Conservation (phyloP, 2,329 filamentous ascomycete genomes). For the Claviceps sp. region DNA sequence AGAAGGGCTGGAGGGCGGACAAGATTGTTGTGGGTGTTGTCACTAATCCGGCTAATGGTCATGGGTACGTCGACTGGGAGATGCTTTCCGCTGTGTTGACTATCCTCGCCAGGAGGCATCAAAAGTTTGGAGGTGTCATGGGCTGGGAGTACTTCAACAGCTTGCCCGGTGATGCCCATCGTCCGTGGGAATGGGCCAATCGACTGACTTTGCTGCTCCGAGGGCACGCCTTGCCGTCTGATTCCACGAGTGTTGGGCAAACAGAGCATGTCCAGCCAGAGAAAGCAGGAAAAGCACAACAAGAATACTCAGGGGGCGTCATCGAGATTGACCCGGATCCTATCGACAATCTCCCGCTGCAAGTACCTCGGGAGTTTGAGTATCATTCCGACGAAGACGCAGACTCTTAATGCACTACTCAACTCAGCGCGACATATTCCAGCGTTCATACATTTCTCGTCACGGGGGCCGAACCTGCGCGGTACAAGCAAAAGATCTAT, state of each 20-base stretch:
- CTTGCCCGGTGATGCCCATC: constrained; percentile 44
- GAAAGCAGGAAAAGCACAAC: no score
- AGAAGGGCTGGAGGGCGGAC: constrained; percentile 55
- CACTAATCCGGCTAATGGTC: constrained; percentile 63
- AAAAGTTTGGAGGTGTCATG: constrained; percentile 74
- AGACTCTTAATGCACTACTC: background rate
- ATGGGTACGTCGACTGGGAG: constrained; percentile 35
- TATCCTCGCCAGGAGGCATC: constrained; percentile 36
- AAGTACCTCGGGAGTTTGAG: constrained; percentile 12
- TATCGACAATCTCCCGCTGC: constrained; percentile 1
- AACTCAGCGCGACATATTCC: background rate
- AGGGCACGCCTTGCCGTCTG: constrained; percentile 12
- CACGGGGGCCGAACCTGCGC: background rate
- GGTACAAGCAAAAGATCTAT: constrained; percentile 4
- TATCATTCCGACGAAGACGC: constrained; percentile 12
- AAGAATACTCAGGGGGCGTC: background rate
- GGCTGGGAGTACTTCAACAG: constrained; percentile 95
- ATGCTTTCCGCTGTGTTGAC: constrained; percentile 31
- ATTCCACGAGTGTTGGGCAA: background rate
- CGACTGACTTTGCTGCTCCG: constrained; percentile 42
- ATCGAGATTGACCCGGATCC: constrained; percentile 14
- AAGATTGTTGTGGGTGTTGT: constrained; percentile 72
- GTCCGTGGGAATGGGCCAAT: constrained; percentile 68
- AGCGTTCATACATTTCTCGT: background rate
- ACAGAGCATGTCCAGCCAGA: no score